phyloP scores from a whole-genome alignment of 2,329 filamentous ascomycete genomes.

The Tolypocladium tundrense region DNA sequence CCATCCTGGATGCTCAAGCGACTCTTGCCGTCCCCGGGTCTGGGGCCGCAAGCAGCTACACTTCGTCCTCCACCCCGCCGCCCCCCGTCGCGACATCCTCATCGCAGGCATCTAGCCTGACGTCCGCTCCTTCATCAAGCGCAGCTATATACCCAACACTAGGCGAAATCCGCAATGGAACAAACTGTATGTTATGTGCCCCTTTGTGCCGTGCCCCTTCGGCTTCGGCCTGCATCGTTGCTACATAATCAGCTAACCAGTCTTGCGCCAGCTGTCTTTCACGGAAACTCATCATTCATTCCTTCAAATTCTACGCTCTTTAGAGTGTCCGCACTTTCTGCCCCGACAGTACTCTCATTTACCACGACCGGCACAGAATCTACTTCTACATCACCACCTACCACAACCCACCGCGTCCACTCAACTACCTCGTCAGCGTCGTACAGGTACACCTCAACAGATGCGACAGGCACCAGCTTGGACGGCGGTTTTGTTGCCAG shows the following conservation, averaged over 20 bases:
- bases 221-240: neutral
- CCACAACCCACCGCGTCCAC: neutral
- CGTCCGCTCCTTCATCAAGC: slow-evolving; percentile 5
- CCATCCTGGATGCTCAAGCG: slow-evolving; percentile 13
- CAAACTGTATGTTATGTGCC: slow-evolving; percentile 9
- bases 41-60: slow-evolving; percentile 11
- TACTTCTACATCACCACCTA: neutral
- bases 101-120: neutral
- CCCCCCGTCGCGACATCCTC: neutral
- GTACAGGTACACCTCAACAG: neutral
- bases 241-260: neutral
- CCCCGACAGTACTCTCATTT: neutral
- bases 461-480: neutral
- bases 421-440: neutral
- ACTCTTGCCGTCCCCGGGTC: slow-evolving; percentile 13
- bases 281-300: slow-evolving; percentile 5
- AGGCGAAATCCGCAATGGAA: slow-evolving; percentile 11
- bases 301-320: slow-evolving; percentile 1
- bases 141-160: slow-evolving; percentile 5
- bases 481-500: neutral
- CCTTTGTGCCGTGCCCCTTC: neutral
- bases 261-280: neutral
- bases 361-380: neutral
- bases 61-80: slow-evolving; percentile 4
- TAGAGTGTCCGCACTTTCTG: neutral